Conservation (phyloP, 2,329 filamentous ascomycete genomes). For the Clarireedia paspali region DNA sequence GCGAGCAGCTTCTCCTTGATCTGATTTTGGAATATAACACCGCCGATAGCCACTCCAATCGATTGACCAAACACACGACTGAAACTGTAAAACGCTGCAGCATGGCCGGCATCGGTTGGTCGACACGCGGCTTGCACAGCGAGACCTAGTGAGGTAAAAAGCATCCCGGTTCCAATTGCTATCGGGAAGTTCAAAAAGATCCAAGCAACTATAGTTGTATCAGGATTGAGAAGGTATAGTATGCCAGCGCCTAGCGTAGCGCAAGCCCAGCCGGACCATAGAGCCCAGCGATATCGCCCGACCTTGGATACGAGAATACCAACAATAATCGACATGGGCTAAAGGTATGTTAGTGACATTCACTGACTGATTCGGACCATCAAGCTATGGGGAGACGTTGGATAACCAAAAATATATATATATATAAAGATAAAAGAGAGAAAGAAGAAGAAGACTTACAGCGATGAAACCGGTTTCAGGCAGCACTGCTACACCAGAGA, state of each 20-base stretch:
- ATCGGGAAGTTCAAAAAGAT: slow-evolving; percentile 53
- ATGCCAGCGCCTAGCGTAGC: slow-evolving; percentile 50
- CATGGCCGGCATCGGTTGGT: slow-evolving; percentile 50
- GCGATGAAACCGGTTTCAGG: slow-evolving; percentile 57
- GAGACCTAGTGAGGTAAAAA: slow-evolving; percentile 57
- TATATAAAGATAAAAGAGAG: slow-evolving; percentile 27
- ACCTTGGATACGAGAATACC: slow-evolving; percentile 47
- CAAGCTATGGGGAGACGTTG: too few relatives aligned
- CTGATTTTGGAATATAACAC: slow-evolving; percentile 63
- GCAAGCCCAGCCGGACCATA: slow-evolving; percentile 52
- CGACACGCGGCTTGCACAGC: slow-evolving; percentile 54
- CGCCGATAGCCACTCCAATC: slow-evolving; percentile 58
- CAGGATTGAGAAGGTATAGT: slow-evolving; percentile 40
- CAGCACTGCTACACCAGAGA: slow-evolving; percentile 48
- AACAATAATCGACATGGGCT: slow-evolving; percentile 46
- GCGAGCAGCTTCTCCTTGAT: slow-evolving; percentile 23
- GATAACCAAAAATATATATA: too few relatives aligned
- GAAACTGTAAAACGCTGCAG: slow-evolving; percentile 60
- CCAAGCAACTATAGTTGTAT: slow-evolving; percentile 46
- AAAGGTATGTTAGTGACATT: slow-evolving; percentile 40
- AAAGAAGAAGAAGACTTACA: slow-evolving; percentile 38
- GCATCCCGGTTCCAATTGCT: slow-evolving; percentile 54
- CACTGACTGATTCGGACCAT: slow-evolving; percentile 23
- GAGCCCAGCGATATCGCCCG: slow-evolving; percentile 48
- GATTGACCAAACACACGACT: slow-evolving; percentile 57